Evolutionary conservation across 495 filamentous ascomycete species (phyloP), one percentile per base, ranked within the genome.

Genomic region (Aspergillus kassunensis): DNA sequence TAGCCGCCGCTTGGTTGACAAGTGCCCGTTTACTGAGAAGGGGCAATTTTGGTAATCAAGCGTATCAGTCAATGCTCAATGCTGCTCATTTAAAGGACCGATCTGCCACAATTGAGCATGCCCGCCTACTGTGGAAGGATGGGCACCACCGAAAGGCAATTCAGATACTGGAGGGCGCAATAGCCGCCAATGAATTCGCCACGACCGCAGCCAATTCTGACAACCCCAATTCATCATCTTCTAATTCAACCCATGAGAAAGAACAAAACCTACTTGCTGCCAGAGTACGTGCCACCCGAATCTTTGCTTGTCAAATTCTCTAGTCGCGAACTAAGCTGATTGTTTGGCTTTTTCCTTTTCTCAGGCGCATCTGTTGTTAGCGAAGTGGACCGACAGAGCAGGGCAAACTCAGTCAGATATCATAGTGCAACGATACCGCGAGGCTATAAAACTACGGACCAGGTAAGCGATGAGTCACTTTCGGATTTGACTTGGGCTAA

Each of bases 61-160:
- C 93, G 7, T 96, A 93, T 74, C 90, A 95, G 69, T 89, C 92
- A 18, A 89, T 97, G 49, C 77, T 96, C 19, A 89, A 95, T 70
- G 92, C 95, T 21, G 84, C 88, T 11, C 78, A 86, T 54, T 79
- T 96, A 21, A 89, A 90, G 20, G 89, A 93, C 57, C 78, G 83
- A 43, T 87, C 89, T 9, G 89, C 93, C 31, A 89, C 85, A 29
- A 89, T 97, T 54, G 95, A 99, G 63, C 90, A 99, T 66, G 88
- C 93, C 6, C 79, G 87, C 45, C 79, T 97, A 35, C 72, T 97
- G n/a, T 97, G 93, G 89, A 90, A 88, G 59, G 90, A 95, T 65
- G 90, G 90, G 6, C 84, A 96, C 62, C 90, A 96, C 62, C 83
- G 91, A 41, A 96, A 96, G 70, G 95, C 95, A 13, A 97, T 99